phyloP scores from a whole-genome alignment of 2,329 filamentous ascomycete species.

The Diaporthe australafricana region DNA sequence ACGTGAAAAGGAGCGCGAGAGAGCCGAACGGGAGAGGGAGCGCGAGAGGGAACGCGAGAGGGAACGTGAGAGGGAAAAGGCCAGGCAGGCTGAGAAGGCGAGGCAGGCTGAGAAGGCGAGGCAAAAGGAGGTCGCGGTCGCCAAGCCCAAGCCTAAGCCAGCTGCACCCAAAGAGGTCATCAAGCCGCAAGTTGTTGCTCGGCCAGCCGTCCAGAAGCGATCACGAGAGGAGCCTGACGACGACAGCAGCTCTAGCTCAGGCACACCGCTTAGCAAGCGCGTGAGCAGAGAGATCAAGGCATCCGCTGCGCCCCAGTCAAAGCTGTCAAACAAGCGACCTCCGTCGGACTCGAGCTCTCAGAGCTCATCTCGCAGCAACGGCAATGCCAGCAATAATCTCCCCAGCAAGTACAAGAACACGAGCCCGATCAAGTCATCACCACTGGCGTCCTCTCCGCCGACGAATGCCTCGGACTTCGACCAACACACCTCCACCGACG shows the following conservation, averaged over 20 bases:
- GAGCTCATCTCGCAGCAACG: slow-evolving; percentile 53
- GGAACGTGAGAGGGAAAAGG: slow-evolving; percentile 40
- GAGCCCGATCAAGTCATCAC: slow-evolving; percentile 72
- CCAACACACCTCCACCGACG: slow-evolving; percentile 47
- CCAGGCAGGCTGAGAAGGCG: slow-evolving; percentile 39
- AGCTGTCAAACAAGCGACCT: slow-evolving; percentile 35
- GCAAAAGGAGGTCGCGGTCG: slow-evolving; percentile 43
- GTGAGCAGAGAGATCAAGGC: slow-evolving; percentile 58
- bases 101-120: slow-evolving; percentile 41
- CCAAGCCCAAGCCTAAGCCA: slow-evolving; percentile 52
- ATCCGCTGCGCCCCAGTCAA: slow-evolving; percentile 23
- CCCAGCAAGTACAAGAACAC: slow-evolving; percentile 63
- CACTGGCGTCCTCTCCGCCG: slow-evolving; percentile 73
- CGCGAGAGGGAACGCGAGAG: slow-evolving; percentile 30
- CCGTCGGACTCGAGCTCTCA: slow-evolving; percentile 58
- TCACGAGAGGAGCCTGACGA: slow-evolving; percentile 60
- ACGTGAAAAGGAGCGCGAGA: slow-evolving; percentile 2
- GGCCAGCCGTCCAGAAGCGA: slow-evolving; percentile 59
- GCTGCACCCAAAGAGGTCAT: slow-evolving; percentile 49
- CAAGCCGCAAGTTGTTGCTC: slow-evolving; percentile 42
- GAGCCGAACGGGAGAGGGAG: slow-evolving; percentile 10
- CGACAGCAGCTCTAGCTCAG: slow-evolving; percentile 71
- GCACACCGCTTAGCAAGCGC: slow-evolving; percentile 68
- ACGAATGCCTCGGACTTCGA: slow-evolving; percentile 75
- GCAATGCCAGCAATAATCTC: slow-evolving; percentile 42